Evolutionary conservation across 2,329 filamentous ascomycete genomes (phyloP).

Genomic region (Trichoderma hamatum): DNA sequence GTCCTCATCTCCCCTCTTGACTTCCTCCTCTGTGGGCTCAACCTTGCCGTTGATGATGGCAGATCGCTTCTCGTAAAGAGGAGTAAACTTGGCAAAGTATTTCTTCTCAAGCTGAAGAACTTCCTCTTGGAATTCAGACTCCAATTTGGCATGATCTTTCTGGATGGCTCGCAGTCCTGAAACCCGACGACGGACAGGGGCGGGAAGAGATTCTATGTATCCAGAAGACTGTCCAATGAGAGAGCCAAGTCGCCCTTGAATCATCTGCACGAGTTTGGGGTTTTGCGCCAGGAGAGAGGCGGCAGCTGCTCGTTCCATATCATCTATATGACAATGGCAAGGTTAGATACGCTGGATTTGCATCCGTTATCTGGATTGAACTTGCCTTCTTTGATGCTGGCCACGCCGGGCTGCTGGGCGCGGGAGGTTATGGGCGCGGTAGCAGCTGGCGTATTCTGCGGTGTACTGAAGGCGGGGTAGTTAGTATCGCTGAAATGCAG

Average conservation of each 20-base stretch:
- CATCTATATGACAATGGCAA: conserved; percentile 63
- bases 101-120: conserved; percentile 98
- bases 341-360: conserved; percentile 29
- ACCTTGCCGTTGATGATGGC: conserved; percentile 84
- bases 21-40: conserved; percentile 86
- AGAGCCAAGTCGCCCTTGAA: conserved; percentile 91
- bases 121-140: conserved; percentile 98
- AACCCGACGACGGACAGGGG: conserved; percentile 87
- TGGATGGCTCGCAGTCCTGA: conserved; percentile 96
- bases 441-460: conserved; percentile 95
- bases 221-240: conserved; percentile 95
- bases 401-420: conserved; percentile 90
- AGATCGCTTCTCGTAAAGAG: conserved; percentile 92
- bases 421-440: conserved; percentile 97
- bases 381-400: conserved; percentile 97
- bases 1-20: conserved; percentile 82
- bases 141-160: conserved; percentile 97
- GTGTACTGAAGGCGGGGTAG: conserved; percentile 69
- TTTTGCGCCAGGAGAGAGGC: conserved; percentile 95
- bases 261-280: conserved; percentile 93
- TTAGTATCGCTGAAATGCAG: conserved; percentile 36
- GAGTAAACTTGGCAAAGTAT: conserved; percentile 98
- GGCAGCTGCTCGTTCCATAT: conserved; percentile 82
- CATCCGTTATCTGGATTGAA: conserved; percentile 30
- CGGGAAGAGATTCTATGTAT: conserved; percentile 94